These are phyloP conservation scores for Tylopilus orsonianus DNA, from an alignment of 1,284 basidiomycete genomes.

Conservation along the genomic window DNA sequence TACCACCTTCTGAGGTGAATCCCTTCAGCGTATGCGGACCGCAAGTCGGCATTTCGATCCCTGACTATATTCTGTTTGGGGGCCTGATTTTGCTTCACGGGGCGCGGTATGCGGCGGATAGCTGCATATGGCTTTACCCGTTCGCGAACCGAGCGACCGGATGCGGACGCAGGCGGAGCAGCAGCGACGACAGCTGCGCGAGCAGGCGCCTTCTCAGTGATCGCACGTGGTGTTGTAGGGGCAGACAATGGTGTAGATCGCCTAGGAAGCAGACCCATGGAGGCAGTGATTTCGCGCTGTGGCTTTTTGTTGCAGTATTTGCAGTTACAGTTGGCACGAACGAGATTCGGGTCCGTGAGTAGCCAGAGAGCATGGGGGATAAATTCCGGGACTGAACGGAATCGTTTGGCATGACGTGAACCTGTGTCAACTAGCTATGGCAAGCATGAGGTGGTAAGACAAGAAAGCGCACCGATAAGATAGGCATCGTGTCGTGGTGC, in stretches of 20 bases:
- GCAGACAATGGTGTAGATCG: slow-evolving; percentile 35
- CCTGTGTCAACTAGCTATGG: slow-evolving; percentile 32
- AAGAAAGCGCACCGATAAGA: slow-evolving; percentile 57
- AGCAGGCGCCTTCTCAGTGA: slow-evolving; percentile 3
- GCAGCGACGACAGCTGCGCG: neutral
- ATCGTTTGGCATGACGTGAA: slow-evolving; percentile 46
- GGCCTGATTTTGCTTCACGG: slow-evolving; percentile 38
- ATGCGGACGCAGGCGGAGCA: slow-evolving; percentile 9
- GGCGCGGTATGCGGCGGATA: slow-evolving; percentile 52
- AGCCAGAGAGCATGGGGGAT: slow-evolving; percentile 81
- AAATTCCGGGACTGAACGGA: slow-evolving; percentile 79
- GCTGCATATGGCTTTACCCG: slow-evolving; percentile 50
- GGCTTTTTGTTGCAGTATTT: slow-evolving; percentile 75
- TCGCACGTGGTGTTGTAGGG: slow-evolving; percentile 13
- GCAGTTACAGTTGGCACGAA: slow-evolving; percentile 60
- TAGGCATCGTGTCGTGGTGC: slow-evolving; percentile 73
- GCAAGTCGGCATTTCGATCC: slow-evolving; percentile 60
- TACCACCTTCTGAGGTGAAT: slow-evolving; percentile 51
- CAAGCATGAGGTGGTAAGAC: neutral
- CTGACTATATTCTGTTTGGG: slow-evolving; percentile 50
- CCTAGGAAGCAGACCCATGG: slow-evolving; percentile 47
- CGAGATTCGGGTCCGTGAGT: slow-evolving; percentile 50
- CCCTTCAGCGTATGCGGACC: slow-evolving; percentile 44
- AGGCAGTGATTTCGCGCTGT: slow-evolving; percentile 65
- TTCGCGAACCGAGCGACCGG: slow-evolving; percentile 23